These are phyloP conservation scores for Paralagenidium karlingii DNA, from an alignment of 352 stramenopile species.

Conservation along the genomic window DNA sequence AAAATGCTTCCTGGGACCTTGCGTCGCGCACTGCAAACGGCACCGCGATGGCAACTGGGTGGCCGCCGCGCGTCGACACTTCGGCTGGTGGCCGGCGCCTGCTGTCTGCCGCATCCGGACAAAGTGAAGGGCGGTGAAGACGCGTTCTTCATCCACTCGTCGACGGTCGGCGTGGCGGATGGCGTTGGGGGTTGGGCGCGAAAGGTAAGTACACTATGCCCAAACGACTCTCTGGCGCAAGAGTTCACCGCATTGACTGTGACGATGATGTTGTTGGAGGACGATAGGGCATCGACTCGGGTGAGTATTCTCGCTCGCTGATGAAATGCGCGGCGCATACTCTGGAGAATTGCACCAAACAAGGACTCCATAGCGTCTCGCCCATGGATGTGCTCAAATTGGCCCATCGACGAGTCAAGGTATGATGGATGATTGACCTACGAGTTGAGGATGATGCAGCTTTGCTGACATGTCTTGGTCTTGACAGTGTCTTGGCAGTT, in stretches of 20 bases:
- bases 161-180: constrained; percentile 75
- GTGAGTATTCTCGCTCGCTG: constrained; percentile 76
- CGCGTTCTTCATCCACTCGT: constrained; percentile 66
- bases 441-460: neutral
- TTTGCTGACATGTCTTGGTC: neutral
- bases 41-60: no score
- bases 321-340: constrained; percentile 37
- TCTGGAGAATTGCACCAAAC: constrained; percentile 6
- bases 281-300: constrained; percentile 65
- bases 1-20: no score
- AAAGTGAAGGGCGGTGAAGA: constrained; percentile 80
- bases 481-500: constrained; percentile 60
- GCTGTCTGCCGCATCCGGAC: constrained; percentile 67
- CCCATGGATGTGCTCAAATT: constrained; percentile 58
- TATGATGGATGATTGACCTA: constrained; percentile 5
- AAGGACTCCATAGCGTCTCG: constrained; percentile 17
- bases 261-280: neutral
- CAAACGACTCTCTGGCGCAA: no score
- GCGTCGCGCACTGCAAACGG: no score
- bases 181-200: constrained; percentile 78
- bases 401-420: constrained; percentile 48
- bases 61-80: no score
- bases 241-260: neutral
- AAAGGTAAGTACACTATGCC: constrained; percentile 45
- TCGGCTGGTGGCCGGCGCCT: constrained; percentile 53